Evolutionary conservation across 345 rosid genomes (phyloP), one percentile per base, ranked within the genome.

Genomic region (Rhodamnia rubescens): DNA sequence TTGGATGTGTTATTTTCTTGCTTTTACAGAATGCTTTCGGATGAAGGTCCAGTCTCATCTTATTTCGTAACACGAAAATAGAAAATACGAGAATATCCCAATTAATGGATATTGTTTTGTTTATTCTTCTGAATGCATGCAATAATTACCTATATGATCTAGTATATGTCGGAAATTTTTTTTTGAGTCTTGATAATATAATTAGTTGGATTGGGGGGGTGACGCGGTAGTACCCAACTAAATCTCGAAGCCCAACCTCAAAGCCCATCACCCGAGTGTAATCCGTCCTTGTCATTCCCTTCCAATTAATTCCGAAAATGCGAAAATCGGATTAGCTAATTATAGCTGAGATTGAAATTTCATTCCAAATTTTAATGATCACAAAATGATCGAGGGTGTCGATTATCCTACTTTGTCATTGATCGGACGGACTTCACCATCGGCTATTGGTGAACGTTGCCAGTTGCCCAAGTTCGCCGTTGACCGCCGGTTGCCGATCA

Each of bases 241-340:
- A 32, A 29, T 29, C 42, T 29, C 11, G 8, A 64, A 64, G 75
- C 75, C 75, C 24, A n/a, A 0, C 1, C 0, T 64, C 6, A 0
- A 64, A 64, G 16, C 12, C 24, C 44, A 29, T 15, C 3, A 0
- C 6, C 29, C 0, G 1, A 16, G 12, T 0, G 1, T 64, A 61
- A 64, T 64, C 24, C 53, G 0, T 13, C 53, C 5, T 49, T 13
- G 53, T 52, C 53, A 13, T 52, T 52, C 18, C 18, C 13, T 13
- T 64, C 6, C 24, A 61, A 7, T 32, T 29, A 1, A 0, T 59
- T 59, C 2, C 2, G 4, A 27, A 59, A 1, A 59, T 27, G 36
- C 27, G 0, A 0, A n/a, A n/a, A n/a, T 5, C 36, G 15, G 7
- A 59, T 59, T 27, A 32, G 36, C 36, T 27, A 59, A 0, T 59